Conservation (phyloP, 345 rosid genomes). For the Sisymbrium altissimum region DNA sequence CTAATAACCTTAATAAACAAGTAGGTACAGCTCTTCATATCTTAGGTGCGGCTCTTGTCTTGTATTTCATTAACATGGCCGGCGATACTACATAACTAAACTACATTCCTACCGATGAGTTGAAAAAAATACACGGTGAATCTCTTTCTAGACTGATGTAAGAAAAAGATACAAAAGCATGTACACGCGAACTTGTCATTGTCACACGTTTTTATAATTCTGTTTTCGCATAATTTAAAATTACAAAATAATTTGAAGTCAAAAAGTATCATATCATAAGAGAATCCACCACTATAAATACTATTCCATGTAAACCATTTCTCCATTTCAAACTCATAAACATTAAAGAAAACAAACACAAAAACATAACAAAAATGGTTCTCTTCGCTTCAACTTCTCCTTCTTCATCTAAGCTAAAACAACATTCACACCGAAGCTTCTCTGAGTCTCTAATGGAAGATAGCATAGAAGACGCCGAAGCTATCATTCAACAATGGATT, state of each 20-base stretch:
- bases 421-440: conserved; percentile 38
- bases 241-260: background rate
- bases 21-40: background rate
- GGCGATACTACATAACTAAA: background rate
- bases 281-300: conserved; percentile 12
- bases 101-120: background rate
- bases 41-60: too few species aligned
- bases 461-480: conserved; percentile 41
- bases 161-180: background rate
- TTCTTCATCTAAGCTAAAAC: conserved; percentile 15
- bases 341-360: background rate
- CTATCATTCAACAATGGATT: conserved; percentile 44
- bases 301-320: background rate
- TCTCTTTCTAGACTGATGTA: background rate
- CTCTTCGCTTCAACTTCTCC: conserved; percentile 1
- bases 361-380: background rate
- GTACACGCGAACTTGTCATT: background rate
- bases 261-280: background rate
- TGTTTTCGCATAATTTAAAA: background rate
- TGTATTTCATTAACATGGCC: background rate
- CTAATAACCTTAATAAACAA: background rate
- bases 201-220: conserved; percentile 19
- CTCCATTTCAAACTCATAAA: background rate
- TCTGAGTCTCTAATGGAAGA: conserved; percentile 54
- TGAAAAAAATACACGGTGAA: background rate